phyloP scores from a whole-genome alignment of 2,329 filamentous ascomycete species.

The Calonectria ilicicola region DNA sequence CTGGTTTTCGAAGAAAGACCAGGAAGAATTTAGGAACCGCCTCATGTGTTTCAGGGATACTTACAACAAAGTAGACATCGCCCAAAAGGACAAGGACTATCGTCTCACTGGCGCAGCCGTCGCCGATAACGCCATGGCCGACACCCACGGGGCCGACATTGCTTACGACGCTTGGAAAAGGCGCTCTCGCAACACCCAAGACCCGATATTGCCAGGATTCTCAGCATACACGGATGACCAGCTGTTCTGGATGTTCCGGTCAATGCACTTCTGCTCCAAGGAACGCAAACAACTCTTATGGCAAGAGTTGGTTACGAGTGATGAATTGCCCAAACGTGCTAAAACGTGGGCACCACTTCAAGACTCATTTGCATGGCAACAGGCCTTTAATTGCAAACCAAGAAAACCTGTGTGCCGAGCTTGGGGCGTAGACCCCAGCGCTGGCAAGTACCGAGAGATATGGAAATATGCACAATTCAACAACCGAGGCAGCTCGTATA shows the following conservation, averaged over 20 bases:
- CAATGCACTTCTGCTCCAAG: constrained; percentile 64
- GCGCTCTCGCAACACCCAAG: background rate
- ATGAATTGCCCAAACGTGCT: constrained; percentile 30
- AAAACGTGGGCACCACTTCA: constrained; percentile 21
- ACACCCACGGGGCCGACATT: constrained; percentile 58
- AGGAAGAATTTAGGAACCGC: background rate
- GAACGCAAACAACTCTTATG: background rate
- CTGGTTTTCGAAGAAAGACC: constrained; percentile 36
- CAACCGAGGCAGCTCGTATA: background rate
- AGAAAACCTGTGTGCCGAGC: constrained; percentile 21
- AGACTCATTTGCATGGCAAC: constrained; percentile 27
- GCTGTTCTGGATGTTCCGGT: constrained; percentile 70
- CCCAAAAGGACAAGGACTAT: background rate
- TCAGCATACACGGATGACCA: constrained; percentile 68
- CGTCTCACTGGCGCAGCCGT: constrained; percentile 33
- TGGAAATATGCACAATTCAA: background rate
- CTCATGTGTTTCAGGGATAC: constrained; percentile 24
- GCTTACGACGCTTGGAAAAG: constrained; percentile 69
- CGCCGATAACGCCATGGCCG: constrained; percentile 17
- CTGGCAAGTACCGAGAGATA: background rate
- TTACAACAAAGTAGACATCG: constrained; percentile 17
- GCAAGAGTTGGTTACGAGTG: background rate
- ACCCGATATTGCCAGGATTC: constrained; percentile 60
- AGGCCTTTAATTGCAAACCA: constrained; percentile 30
- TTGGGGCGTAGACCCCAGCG: constrained; percentile 7